phyloP scores from a whole-genome alignment of 352 stramenopile species.

The Globisporangium solare region DNA sequence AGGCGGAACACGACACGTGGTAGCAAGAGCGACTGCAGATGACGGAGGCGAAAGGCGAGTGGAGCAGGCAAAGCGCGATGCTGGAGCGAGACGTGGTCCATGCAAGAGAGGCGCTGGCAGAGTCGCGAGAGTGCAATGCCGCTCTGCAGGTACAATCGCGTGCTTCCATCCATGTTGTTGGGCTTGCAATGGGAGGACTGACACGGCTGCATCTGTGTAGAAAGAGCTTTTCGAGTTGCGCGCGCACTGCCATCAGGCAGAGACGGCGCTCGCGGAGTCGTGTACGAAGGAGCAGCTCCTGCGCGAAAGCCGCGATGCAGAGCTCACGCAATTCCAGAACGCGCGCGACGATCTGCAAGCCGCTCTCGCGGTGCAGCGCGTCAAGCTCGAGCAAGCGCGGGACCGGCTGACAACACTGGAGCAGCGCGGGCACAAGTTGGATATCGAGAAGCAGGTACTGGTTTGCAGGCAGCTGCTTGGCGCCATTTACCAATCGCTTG shows the following conservation, averaged over 20 bases:
- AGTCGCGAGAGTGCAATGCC: constrained; percentile 11
- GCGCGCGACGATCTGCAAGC: constrained; percentile 15
- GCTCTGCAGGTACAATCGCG: constrained; percentile 19
- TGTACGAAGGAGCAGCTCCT: constrained; percentile 18
- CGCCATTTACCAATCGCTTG: background rate
- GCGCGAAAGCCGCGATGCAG: constrained; percentile 21
- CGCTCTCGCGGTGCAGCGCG: constrained; percentile 14
- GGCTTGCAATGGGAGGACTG: background rate
- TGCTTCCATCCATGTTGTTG: background rate
- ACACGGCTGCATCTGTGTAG: constrained; percentile 5
- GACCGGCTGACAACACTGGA: background rate
- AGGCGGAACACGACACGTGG: constrained; percentile 18
- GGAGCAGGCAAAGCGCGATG: constrained; percentile 15
- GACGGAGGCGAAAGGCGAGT: constrained; percentile 22
- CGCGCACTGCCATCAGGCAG: constrained; percentile 18
- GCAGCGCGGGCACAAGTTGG: constrained; percentile 5
- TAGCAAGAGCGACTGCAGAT: constrained; percentile 21
- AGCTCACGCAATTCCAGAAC: constrained; percentile 26
- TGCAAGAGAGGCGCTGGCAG: constrained; percentile 4
- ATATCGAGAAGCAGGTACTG: constrained; percentile 12
- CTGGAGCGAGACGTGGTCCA: constrained; percentile 30
- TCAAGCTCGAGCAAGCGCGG: constrained; percentile 5
- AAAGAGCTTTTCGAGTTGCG: constrained; percentile 15
- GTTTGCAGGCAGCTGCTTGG: background rate
- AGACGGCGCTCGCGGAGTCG: constrained; percentile 22